Percentiles rank a stretch among this genome's conserved stretches.
These are phyloP conservation scores for Mastigamoeba balamuthi DNA, from an alignment of 78 protist genomes.

Conservation along the genomic window DNA sequence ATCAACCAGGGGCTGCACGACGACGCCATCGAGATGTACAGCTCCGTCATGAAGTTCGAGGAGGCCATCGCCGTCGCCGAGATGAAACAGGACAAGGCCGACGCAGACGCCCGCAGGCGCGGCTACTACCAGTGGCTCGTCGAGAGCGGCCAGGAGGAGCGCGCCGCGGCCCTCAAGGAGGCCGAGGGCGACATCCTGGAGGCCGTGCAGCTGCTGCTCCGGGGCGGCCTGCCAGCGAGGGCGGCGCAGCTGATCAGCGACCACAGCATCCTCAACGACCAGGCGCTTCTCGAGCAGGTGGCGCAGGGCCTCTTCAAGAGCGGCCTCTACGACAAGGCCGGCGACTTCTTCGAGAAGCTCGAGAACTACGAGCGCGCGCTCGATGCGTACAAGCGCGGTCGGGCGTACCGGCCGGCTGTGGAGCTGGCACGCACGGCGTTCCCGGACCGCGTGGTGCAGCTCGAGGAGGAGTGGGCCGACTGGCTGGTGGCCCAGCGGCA, in stretches of 20 bases:
- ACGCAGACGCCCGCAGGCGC: slow-evolving; percentile 8
- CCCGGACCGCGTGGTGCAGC: slow-evolving; percentile 27
- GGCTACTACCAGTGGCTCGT: slow-evolving; percentile 48
- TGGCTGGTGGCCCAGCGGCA: slow-evolving; percentile 34
- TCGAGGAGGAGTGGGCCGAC: slow-evolving; percentile 70
- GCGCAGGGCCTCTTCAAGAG: slow-evolving; percentile 32
- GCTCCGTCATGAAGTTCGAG: slow-evolving; percentile 45
- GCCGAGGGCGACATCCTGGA: slow-evolving; percentile 16
- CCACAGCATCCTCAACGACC: background rate
- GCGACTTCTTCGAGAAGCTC: slow-evolving; percentile 59
- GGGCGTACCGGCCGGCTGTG: slow-evolving; percentile 64
- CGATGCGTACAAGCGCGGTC: slow-evolving; percentile 57
- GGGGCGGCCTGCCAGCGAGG: slow-evolving; percentile 62
- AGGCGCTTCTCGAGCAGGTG: slow-evolving; percentile 15
- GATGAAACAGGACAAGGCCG: slow-evolving; percentile 9
- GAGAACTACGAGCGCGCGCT: slow-evolving; percentile 45
- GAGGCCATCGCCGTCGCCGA: slow-evolving; percentile 57
- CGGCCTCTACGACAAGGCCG: slow-evolving; percentile 57
- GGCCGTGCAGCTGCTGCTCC: slow-evolving; percentile 54
- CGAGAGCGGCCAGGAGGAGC: slow-evolving; percentile 59
- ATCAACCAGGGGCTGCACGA: slow-evolving; percentile 42
- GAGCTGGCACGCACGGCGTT: slow-evolving; percentile 41
- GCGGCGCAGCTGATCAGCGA: slow-evolving; percentile 52
- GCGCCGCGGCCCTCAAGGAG: slow-evolving; percentile 63
- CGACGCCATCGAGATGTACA: slow-evolving; percentile 56